A percentile compares a stretch with the other conserved stretches of the same genome.
Conservation (phyloP, 805 yeast genomes). For the Teunomyces aglyptinius region DNA sequence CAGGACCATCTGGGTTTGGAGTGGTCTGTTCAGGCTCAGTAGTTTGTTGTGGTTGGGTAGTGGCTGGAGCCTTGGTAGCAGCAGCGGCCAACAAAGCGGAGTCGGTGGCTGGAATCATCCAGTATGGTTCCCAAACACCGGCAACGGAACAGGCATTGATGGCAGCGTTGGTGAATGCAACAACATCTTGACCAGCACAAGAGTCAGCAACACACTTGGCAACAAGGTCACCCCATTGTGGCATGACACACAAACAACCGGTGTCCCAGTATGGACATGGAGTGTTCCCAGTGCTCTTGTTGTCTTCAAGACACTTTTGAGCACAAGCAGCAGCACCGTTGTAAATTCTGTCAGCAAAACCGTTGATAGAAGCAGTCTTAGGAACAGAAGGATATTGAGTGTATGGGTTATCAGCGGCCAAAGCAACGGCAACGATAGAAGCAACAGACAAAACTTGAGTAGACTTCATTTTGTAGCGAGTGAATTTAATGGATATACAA, state of each 20-base stretch:
- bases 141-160: conserved; percentile 32
- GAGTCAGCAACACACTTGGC: conserved; percentile 31
- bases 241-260: conserved; percentile 45
- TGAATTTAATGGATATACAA: background rate
- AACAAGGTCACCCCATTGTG: conserved; percentile 29
- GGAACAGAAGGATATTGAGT: conserved; percentile 48
- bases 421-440: conserved; percentile 8
- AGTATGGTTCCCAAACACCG: conserved; percentile 35
- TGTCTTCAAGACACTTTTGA: conserved; percentile 26
- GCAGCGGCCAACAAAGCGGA: conserved; percentile 27
- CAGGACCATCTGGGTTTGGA: conserved; percentile 3
- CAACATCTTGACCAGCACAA: conserved; percentile 31
- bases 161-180: conserved; percentile 29
- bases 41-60: conserved; percentile 7
- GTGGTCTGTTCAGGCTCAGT: background rate
- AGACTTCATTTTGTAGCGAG: conserved; percentile 2
- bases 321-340: conserved; percentile 42
- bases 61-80: conserved; percentile 11
- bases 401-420: conserved; percentile 30
- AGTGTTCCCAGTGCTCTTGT: conserved; percentile 31
- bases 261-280: conserved; percentile 49
- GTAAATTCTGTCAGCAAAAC: conserved; percentile 47
- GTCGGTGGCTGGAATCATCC: conserved; percentile 26
- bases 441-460: conserved; percentile 5
- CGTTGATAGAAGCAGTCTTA: conserved; percentile 45